Base-by-base conservation (phyloP, 495 filamentous ascomycete species). In the Penicillium cinerascens region DNA sequence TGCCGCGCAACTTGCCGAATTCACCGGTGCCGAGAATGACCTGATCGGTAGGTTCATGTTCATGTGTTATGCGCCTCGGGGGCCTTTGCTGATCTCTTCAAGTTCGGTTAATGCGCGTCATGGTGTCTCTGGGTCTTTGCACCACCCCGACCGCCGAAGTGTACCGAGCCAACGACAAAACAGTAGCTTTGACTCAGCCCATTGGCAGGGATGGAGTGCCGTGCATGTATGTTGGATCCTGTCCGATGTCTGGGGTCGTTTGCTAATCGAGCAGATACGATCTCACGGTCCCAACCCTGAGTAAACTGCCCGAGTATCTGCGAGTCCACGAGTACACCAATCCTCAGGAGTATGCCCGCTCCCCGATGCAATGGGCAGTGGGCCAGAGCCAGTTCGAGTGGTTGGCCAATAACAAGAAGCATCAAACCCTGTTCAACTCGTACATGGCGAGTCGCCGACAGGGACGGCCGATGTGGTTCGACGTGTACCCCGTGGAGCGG, bases 371-470 rank as follows among this genome's bases (percentile, higher is more conserved):
- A 29, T 74, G 68, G 67, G 67, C 66, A 1, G 68, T 72, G 5
- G 71, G 71, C 0, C 60, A 71, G 22, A 71, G 69, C 39, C 71
- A 74, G 17, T 74, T 74, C 41, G 71, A 74, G 22, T 74, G 71
- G 71, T 55, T 72, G 15, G 66, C 61, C 1, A 56, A 56, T 23
- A 55, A 63, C 38, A 56, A 57, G 25, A 43, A 64, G 15, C 66
- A 71, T 17, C 71, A 71, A 40, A 38, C 48, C 2, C 49, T 63
- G 1, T 74, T 74, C 62, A 74, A 72, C 53, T 70, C 66, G 8
- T 72, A 71, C 54, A 74, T 74, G 71, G 49, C 69, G 9, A 69
- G 68, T 51, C 66, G 71, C 6, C 56, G 71, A 13, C 51, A 66
- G 25, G 72, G 72, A 2, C 59, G 52, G 11, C 60, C 59, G 0